Conservation (phyloP, 2,329 filamentous ascomycete species). For the Pseudocercospora vitis region DNA sequence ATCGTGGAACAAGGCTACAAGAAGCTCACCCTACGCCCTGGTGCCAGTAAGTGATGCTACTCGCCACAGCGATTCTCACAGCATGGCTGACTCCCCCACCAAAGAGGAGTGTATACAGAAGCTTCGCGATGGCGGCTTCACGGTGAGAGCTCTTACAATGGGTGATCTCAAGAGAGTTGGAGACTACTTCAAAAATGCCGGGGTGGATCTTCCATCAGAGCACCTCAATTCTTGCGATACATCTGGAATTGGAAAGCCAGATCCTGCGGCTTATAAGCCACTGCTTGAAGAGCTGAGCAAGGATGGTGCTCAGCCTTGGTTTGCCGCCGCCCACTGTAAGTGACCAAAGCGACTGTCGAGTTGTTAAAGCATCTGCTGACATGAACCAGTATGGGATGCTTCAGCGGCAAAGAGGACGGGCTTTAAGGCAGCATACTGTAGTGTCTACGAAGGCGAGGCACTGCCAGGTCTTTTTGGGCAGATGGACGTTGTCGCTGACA, state of each 20-base stretch:
- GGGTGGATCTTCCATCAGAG: slow-evolving; percentile 51
- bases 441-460: slow-evolving; percentile 53
- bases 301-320: slow-evolving; percentile 47
- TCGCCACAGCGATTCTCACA: not conserved
- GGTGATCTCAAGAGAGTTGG: slow-evolving; percentile 51
- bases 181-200: slow-evolving; percentile 52
- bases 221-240: slow-evolving; percentile 56
- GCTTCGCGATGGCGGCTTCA: slow-evolving; percentile 51
- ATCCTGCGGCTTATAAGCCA: slow-evolving; percentile 48
- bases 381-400: slow-evolving; percentile 35
- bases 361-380: not conserved
- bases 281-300: slow-evolving; percentile 44
- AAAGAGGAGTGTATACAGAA: slow-evolving; percentile 43
- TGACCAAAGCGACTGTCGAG: no score
- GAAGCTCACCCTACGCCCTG: slow-evolving; percentile 38
- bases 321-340: slow-evolving; percentile 59
- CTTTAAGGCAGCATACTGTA: slow-evolving; percentile 56
- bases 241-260: slow-evolving; percentile 52
- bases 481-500: slow-evolving; percentile 16
- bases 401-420: slow-evolving; percentile 52
- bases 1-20: slow-evolving; percentile 43
- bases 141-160: slow-evolving; percentile 55
- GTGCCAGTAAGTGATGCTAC: slow-evolving; percentile 29
- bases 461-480: slow-evolving; percentile 49
- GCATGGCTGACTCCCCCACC: not conserved